Evolutionary conservation across 176 grass and related monocot genomes (phyloP).

Genomic region (Stipa capillata): DNA sequence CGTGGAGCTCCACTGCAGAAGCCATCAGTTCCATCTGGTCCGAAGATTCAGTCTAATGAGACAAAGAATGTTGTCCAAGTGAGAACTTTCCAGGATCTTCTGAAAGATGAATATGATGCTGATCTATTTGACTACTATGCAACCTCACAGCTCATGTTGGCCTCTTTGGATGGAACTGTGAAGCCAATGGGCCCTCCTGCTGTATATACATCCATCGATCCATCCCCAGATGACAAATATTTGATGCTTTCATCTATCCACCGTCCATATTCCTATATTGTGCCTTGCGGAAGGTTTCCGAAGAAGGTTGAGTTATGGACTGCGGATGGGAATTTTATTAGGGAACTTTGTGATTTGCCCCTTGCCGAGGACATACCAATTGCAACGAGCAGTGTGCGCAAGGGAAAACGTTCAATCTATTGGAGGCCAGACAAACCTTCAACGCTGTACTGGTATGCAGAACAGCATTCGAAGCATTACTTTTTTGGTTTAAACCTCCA

Average conservation of each 20-base stretch:
- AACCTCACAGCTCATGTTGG: conserved; percentile 59
- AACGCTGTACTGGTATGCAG: conserved; percentile 36
- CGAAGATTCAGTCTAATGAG: conserved; percentile 82
- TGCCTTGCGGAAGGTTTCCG: conserved; percentile 70
- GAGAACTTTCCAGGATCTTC: conserved; percentile 79
- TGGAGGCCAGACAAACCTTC: no score
- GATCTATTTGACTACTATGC: conserved; percentile 84
- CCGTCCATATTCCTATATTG: conserved; percentile 71
- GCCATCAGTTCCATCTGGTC: conserved; percentile 64
- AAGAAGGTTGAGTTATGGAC: conserved; percentile 86
- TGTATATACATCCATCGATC: conserved; percentile 85
- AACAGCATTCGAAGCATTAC: background rate
- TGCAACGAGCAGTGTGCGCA: conserved; percentile 61
- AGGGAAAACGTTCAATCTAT: background rate
- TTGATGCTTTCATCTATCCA: conserved; percentile 62
- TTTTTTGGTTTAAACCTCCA: background rate
- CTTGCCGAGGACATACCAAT: conserved; percentile 93
- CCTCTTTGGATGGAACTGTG: conserved; percentile 64
- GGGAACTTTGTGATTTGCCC: conserved; percentile 77
- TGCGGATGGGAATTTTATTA: conserved; percentile 52
- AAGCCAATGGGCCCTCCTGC: conserved; percentile 55
- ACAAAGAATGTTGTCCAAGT: conserved; percentile 68
- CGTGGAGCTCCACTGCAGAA: conserved; percentile 71
- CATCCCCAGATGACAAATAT: conserved; percentile 82
- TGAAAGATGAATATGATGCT: conserved; percentile 83